phyloP scores from a whole-genome alignment of 2,329 filamentous ascomycete genomes.

The Didymella segeticola region DNA sequence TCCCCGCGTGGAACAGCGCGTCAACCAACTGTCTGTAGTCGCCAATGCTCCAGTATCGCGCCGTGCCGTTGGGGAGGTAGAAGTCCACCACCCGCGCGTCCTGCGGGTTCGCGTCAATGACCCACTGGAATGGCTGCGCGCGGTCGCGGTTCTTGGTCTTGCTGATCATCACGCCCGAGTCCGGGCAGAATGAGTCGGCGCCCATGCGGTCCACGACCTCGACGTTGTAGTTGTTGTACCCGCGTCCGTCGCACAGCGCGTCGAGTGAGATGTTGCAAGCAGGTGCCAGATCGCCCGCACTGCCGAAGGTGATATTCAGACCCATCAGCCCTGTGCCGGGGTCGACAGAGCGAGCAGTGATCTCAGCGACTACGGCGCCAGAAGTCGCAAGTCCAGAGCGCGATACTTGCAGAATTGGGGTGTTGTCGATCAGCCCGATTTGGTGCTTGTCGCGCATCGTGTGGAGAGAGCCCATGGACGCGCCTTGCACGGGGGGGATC shows the following conservation, averaged over 20 bases:
- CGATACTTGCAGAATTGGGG: constrained; percentile 55
- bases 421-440: constrained; percentile 56
- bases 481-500: constrained; percentile 58
- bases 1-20: constrained; percentile 63
- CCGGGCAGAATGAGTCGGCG: constrained; percentile 60
- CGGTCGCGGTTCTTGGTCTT: constrained; percentile 58
- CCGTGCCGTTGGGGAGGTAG: constrained; percentile 57
- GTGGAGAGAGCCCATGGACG: constrained; percentile 59
- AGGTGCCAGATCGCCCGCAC: constrained; percentile 52
- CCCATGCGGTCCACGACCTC: constrained; percentile 64
- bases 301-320: constrained; percentile 55
- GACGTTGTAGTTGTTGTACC: constrained; percentile 60
- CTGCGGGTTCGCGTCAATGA: constrained; percentile 62
- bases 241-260: constrained; percentile 59
- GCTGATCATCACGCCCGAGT: constrained; percentile 61
- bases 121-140: constrained; percentile 60
- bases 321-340: constrained; percentile 54
- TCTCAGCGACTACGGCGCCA: constrained; percentile 54
- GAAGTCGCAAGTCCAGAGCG: constrained; percentile 52
- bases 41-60: constrained; percentile 57
- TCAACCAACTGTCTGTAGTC: constrained; percentile 63
- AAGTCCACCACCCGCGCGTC: constrained; percentile 61
- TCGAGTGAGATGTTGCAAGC: constrained; percentile 53
- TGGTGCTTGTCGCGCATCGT: constrained; percentile 62
- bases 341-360: constrained; percentile 58